Conservation (phyloP, 2,329 filamentous ascomycete genomes). For the Fusarium brachygibbosum region DNA sequence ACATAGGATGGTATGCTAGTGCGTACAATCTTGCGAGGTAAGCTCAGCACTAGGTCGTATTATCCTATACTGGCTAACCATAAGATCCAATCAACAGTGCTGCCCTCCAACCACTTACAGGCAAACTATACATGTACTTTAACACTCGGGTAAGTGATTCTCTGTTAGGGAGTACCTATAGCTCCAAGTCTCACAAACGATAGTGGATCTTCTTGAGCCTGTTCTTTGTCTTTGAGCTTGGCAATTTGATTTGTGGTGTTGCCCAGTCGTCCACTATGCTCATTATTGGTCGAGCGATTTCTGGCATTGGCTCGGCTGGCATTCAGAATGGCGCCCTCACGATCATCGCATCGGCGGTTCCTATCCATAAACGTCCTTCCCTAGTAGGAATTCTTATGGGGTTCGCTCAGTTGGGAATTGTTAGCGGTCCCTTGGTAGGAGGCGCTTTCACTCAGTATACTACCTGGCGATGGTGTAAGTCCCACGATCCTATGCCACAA, state of each 20-base stretch:
- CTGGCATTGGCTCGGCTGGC: conserved; percentile 62
- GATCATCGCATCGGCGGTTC: conserved; percentile 51
- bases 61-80: conserved; percentile 46
- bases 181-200: not conserved
- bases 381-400: conserved; percentile 50
- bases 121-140: conserved; percentile 62
- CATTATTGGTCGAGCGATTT: conserved; percentile 64
- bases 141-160: conserved; percentile 41
- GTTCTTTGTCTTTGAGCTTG: conserved; percentile 54
- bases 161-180: conserved; percentile 53
- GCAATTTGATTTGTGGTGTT: conserved; percentile 63
- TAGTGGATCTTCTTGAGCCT: conserved; percentile 50
- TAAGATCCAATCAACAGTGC: conserved; percentile 52
- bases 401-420: conserved; percentile 60
- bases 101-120: conserved; percentile 65
- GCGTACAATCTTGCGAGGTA: conserved; percentile 63
- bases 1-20: conserved; percentile 70
- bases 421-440: conserved; percentile 62
- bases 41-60: not conserved
- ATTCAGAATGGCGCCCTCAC: conserved; percentile 56
- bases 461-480: conserved; percentile 62
- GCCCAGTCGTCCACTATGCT: conserved; percentile 61
- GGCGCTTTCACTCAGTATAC: conserved; percentile 57
- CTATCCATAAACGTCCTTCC: conserved; percentile 48
- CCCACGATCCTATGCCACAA: not conserved